Percentiles rank a stretch among this genome's conserved stretches.
phyloP scores from a whole-genome alignment of 495 filamentous ascomycete genomes.

The Trichoderma erinaceum region DNA sequence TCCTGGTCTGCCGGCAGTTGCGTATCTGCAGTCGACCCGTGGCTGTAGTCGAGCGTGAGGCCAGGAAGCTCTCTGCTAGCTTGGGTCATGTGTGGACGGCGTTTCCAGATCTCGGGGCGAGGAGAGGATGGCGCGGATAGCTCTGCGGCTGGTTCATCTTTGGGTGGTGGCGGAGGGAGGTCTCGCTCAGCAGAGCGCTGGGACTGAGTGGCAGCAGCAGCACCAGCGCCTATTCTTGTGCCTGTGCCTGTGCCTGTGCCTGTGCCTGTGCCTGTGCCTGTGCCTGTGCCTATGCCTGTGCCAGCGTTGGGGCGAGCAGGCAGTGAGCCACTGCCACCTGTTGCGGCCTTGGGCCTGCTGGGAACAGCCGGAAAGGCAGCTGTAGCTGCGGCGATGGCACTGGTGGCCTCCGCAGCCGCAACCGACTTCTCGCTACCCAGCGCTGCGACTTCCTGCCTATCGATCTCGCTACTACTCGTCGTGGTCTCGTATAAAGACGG shows the following conservation, averaged over 20 bases:
- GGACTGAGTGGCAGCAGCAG: background rate
- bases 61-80: slow-evolving; percentile 35
- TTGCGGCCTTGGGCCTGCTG: background rate
- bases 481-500: slow-evolving; percentile 24
- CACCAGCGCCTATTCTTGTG: background rate
- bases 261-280: background rate
- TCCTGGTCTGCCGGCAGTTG: background rate
- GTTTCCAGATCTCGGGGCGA: slow-evolving; percentile 38
- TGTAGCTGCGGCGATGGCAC: background rate
- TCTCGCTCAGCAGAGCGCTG: background rate
- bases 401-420: background rate
- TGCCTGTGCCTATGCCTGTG: background rate
- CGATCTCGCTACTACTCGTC: background rate
- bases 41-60: slow-evolving; percentile 37
- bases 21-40: slow-evolving; percentile 39
- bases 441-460: slow-evolving; percentile 11
- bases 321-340: slow-evolving; percentile 7
- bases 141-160: slow-evolving; percentile 15
- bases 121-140: slow-evolving; percentile 26
- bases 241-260: background rate
- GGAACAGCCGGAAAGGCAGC: background rate
- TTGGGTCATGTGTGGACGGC: slow-evolving; percentile 40
- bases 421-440: background rate
- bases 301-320: slow-evolving; percentile 8
- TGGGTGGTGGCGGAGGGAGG: slow-evolving; percentile 4